Evolutionary conservation across 179 eudicot genomes (phyloP).

Genomic region (Pouteria campechiana): DNA sequence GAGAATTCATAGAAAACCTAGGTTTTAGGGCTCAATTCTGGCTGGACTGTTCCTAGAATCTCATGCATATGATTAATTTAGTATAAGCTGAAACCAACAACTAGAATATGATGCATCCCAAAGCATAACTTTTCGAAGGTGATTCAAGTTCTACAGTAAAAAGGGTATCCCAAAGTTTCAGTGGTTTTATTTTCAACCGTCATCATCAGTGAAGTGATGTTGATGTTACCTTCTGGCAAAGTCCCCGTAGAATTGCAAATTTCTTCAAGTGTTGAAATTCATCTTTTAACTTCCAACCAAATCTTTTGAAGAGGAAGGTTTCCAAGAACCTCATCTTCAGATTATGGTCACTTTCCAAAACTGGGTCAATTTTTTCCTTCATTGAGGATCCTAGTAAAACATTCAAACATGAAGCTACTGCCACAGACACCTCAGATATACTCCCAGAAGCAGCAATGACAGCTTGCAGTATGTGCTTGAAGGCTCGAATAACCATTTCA

Average conservation of each 20-base stretch:
- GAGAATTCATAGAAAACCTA: neutral
- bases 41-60: too few species aligned
- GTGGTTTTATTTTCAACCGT: neutral
- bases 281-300: constrained; percentile 69
- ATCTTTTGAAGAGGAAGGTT: constrained; percentile 53
- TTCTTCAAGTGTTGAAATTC: constrained; percentile 73
- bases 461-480: constrained; percentile 80
- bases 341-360: constrained; percentile 20
- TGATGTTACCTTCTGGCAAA: constrained; percentile 71
- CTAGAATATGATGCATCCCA: too few species aligned
- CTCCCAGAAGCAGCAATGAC: constrained; percentile 68
- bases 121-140: too few species aligned
- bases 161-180: neutral
- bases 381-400: constrained; percentile 48
- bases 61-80: too few species aligned
- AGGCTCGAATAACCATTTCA: constrained; percentile 97
- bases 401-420: constrained; percentile 65
- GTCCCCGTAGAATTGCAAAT: constrained; percentile 77
- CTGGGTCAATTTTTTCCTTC: constrained; percentile 16
- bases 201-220: neutral
- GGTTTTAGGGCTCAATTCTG: neutral
- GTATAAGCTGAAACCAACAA: too few species aligned
- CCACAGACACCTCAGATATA: constrained; percentile 44
- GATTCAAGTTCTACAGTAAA: neutral
- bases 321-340: constrained; percentile 66